phyloP scores from a whole-genome alignment of 139 green algal genomes.

The Coelastrella sp. region DNA sequence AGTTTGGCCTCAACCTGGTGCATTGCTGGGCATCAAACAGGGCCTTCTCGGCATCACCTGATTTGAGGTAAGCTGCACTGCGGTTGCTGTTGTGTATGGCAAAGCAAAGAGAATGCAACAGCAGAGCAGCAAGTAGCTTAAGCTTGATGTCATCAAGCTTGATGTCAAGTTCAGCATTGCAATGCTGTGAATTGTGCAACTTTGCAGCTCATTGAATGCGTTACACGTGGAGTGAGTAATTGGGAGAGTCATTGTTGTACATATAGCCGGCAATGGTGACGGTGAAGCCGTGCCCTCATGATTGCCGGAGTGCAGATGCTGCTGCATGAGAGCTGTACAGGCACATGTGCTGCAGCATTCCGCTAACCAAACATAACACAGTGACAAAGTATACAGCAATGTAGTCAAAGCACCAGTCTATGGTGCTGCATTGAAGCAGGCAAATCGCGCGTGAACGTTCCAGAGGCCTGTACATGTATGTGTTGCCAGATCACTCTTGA shows the following conservation, averaged over 20 bases:
- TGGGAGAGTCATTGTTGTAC: no score
- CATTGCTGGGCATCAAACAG: not conserved
- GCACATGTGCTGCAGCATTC: no score
- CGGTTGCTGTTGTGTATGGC: not conserved
- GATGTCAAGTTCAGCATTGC: not conserved
- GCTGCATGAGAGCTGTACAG: no score
- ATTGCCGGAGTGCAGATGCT: no score
- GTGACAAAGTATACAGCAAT: no score
- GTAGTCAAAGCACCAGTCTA: no score
- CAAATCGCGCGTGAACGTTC: not conserved
- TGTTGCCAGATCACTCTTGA: no score
- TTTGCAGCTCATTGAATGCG: not conserved
- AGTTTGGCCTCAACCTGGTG: not conserved
- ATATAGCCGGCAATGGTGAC: no score
- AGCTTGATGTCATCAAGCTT: not conserved
- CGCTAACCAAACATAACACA: no score
- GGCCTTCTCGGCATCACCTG: not conserved
- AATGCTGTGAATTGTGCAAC: not conserved
- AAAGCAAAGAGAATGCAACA: no score
- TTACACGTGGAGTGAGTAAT: no score
- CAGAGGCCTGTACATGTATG: not conserved
- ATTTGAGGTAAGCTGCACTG: not conserved
- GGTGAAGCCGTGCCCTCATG: no score
- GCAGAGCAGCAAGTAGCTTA: not conserved
- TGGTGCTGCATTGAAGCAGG: not conserved